These are phyloP conservation scores for Schwanniomyces vanrijiae DNA, from an alignment of 805 yeast species.

Conservation along the genomic window DNA sequence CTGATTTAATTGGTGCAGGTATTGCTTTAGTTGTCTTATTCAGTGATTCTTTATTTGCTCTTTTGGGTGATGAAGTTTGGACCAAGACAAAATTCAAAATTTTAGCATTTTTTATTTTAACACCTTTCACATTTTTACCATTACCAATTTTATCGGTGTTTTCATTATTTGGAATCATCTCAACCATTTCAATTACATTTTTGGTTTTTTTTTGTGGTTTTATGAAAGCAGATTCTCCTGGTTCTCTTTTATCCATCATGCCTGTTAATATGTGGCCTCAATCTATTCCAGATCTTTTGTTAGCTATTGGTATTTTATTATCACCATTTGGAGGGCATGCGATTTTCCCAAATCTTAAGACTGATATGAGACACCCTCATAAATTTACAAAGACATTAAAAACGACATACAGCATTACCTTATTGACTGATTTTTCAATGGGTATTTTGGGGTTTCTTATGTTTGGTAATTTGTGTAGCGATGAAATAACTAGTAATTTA, in stretches of 20 bases:
- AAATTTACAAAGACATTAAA: constrained; percentile 54
- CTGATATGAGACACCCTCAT: constrained; percentile 72
- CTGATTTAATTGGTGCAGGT: constrained; percentile 79
- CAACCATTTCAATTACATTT: constrained; percentile 64
- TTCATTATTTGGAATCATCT: constrained; percentile 67
- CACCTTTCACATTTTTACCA: constrained; percentile 83
- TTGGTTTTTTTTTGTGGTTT: constrained; percentile 65
- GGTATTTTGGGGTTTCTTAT: constrained; percentile 65
- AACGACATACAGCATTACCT: constrained; percentile 60
- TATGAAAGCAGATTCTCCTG: constrained; percentile 61
- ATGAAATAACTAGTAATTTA: constrained; percentile 53
- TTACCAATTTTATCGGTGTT: constrained; percentile 69
- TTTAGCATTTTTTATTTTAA: constrained; percentile 64
- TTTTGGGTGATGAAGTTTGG: constrained; percentile 43
- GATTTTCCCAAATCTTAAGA: constrained; percentile 71
- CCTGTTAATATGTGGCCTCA: constrained; percentile 68
- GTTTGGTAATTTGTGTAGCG: constrained; percentile 52
- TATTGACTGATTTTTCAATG: constrained; percentile 59
- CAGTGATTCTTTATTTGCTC: constrained; percentile 79
- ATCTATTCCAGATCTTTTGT: constrained; percentile 48
- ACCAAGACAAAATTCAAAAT: constrained; percentile 56
- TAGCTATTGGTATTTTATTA: constrained; percentile 64
- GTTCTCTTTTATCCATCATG: constrained; percentile 67
- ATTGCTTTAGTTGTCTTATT: constrained; percentile 79
- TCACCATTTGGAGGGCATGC: constrained; percentile 89